Conservation (phyloP, 345 rosid species). For the Populus ilicifolia region DNA sequence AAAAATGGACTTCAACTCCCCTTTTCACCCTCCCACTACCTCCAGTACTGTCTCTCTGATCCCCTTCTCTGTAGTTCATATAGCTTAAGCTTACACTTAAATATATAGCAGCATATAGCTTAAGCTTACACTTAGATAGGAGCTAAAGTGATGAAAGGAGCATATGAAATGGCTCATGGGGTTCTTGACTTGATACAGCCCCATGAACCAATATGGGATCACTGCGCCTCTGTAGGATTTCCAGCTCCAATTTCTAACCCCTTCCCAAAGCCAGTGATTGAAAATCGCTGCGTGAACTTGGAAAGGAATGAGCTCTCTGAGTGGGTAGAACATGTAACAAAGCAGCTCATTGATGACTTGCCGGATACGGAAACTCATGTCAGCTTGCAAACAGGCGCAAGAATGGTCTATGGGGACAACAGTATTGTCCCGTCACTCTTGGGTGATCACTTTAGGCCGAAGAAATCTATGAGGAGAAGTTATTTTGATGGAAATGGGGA, state of each 20-base stretch:
- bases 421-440: slow-evolving; percentile 10
- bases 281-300: slow-evolving; percentile 22
- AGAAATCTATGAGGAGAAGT: slow-evolving; percentile 24
- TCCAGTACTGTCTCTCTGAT: neutral
- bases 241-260: neutral
- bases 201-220: slow-evolving; percentile 32
- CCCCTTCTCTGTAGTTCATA: neutral
- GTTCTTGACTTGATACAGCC: slow-evolving; percentile 41
- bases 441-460: slow-evolving; percentile 24
- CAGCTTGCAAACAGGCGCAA: slow-evolving; percentile 22
- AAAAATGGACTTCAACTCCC: slow-evolving; percentile 21
- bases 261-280: slow-evolving; percentile 16
- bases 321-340: slow-evolving; percentile 63
- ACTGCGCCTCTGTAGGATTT: slow-evolving; percentile 6
- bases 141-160: slow-evolving; percentile 32
- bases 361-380: slow-evolving; percentile 26
- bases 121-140: neutral
- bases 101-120: neutral
- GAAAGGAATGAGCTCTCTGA: slow-evolving; percentile 57
- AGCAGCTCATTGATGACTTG: slow-evolving; percentile 53
- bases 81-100: neutral
- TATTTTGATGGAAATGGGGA: slow-evolving; percentile 4
- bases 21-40: slow-evolving; percentile 27
- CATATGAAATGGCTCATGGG: slow-evolving; percentile 40
- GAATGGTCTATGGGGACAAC: slow-evolving; percentile 16